Base-by-base conservation (phyloP, 2,329 filamentous ascomycete genomes). In the Diaporthe australafricana region DNA sequence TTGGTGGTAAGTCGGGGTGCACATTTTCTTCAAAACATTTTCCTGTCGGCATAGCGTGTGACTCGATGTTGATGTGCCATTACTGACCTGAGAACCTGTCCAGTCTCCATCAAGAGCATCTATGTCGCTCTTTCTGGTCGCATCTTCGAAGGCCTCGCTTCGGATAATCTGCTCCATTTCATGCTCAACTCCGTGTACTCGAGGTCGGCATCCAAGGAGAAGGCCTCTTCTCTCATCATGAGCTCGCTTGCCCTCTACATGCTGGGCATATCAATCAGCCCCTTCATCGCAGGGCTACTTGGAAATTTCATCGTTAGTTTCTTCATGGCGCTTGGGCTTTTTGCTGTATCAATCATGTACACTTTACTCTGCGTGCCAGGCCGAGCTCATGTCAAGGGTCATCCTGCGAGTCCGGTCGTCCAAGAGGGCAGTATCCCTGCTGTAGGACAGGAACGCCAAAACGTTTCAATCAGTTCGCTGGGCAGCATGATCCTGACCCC, bases 131-230 rank as follows among this genome's bases (percentile, higher is more conserved):
- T 55, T 22, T 30, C 20, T 7, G 25, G 52, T 22, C 52, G 27
- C 52, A 12, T 55, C 16, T 32, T 55, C 14, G 52, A 55, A 32
- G 52, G 52, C 1, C 25, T 55, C 12, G 52, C 52, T 32, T 30
- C 52, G 52, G 52, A 55, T 22, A 55, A 55, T 22, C 32, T 55
- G 20, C 52, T 55, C 25, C 52, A 55, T 17, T 55, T 30, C 52
- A 55, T 20, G 11, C 52, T 55, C 20, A 55, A 55, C 12, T 17
- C 52, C 6, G 20, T 55, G 16, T 55, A 30, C 16, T 55, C 52
- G 12, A 17, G 16, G 25, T 55, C 25, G 27, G 20, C 27, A 11
- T 27, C 27, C 22, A 55, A 5, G 16, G 32, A 32, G 11, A 9
- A 16, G 22, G 32, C 27, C 22, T 55, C 52, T 5, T 17, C 11